Base-by-base conservation (phyloP, 2,329 filamentous ascomycete species). In the Trichoderma guizhouense region DNA sequence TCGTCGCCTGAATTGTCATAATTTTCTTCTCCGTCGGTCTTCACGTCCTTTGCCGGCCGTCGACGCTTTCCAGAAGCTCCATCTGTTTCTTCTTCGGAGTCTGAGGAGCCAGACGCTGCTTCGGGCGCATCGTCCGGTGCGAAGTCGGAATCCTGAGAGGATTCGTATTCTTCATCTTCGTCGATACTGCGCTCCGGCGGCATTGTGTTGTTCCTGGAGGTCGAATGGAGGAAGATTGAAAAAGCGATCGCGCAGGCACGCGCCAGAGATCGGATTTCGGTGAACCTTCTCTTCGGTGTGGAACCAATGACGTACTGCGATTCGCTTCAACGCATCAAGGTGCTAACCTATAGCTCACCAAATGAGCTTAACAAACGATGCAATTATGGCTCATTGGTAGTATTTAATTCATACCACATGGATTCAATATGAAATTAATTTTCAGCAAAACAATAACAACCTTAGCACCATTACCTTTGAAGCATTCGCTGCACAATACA, bases 1-100 rank as follows among this genome's bases (percentile, higher is more conserved):
- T 93, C 91, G 76, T 93, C 91, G n/a, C 91, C 91, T 0, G 91
- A 93, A 74, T 91, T 91, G 72, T 89, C 87, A 73, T 89, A 88
- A 1, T 85, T 88, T 0, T 83, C 83, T 74, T 12, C 61, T 58
- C 87, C 85, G 5, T 84, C 82, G 2, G 75, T 74, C 18, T 75
- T 78, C 51, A 75, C 62, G 14, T 79, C 69, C 14, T 60, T 71
- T 30, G 60, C 72, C 60, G 72, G 55, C n/a, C 65, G 75, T 39
- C 72, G 75, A 68, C 75, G 76, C 68, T 79, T 79, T 72, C 75
- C 74, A 21, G 75, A 73, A 21, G 73, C 71, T 64, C 78, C 78
- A 43, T 78, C 76, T 26, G 73, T 76, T 21, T 81, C 82, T 61
- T 80, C 80, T 43, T 86, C 86, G 8, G 86, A 86, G 71, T 87